Conservation (phyloP, 768 basidiomycete genomes). For the Leccinum subtestaceum region DNA sequence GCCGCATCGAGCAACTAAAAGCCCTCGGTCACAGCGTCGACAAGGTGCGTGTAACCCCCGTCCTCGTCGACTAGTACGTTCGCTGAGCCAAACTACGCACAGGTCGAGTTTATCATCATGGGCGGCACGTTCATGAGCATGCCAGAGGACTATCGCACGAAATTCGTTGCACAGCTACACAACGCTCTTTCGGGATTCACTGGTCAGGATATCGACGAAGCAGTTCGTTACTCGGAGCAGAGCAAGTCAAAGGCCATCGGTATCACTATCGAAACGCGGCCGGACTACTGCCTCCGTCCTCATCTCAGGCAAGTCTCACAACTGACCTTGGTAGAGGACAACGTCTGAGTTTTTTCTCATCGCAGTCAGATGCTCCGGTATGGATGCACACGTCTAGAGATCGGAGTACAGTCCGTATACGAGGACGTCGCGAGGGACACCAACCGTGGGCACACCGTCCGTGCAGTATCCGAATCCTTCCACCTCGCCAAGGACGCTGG, state of each 20-base stretch:
- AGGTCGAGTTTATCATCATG: conserved; percentile 95
- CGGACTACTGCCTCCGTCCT: conserved; percentile 96
- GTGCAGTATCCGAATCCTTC: conserved; percentile 94
- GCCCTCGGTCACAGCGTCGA: conserved; percentile 96
- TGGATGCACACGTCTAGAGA: conserved; percentile 96
- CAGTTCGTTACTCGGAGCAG: conserved; percentile 94
- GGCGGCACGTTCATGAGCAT: conserved; percentile 99
- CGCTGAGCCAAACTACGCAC: neutral
- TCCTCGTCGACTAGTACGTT: neutral
- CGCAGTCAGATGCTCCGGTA: conserved; percentile 97
- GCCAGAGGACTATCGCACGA: conserved; percentile 92
- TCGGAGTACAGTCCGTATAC: conserved; percentile 98
- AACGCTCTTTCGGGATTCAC: conserved; percentile 96
- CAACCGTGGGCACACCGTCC: conserved; percentile 97
- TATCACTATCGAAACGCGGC: conserved; percentile 97
- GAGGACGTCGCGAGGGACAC: conserved; percentile 99
- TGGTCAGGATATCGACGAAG: conserved; percentile 91
- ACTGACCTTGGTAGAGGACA: neutral
- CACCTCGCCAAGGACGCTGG: conserved; percentile 98
- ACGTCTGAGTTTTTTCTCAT: neutral
- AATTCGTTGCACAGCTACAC: conserved; percentile 94
- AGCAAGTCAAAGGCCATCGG: conserved; percentile 98
- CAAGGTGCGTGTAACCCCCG: conserved; percentile 57
- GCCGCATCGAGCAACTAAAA: conserved; percentile 93
- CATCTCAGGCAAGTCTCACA: conserved; percentile 69